Base-by-base conservation (phyloP, 768 basidiomycete genomes). In the Leccinum broughii region DNA sequence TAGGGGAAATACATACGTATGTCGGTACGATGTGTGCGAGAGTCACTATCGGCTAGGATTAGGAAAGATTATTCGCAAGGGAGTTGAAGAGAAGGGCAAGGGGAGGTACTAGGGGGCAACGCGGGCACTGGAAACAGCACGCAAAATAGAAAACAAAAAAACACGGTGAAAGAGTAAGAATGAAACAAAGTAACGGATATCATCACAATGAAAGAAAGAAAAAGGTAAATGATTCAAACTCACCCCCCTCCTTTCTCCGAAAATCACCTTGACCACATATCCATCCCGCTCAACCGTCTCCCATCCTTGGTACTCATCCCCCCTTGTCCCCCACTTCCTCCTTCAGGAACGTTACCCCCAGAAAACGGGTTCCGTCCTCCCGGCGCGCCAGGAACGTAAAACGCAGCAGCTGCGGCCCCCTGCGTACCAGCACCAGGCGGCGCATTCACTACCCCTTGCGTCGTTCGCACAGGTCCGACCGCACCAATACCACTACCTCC, bases 221-320 rank as follows among this genome's bases (percentile, higher is more conserved):
- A 39, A 44, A 44, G 41, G 41, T 44, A 7, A 44, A 44, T 44
- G 41, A 20, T 44, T 44, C 41, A 44, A 44, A 44, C 41, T 44
- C 41, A n/a, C 41, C 41, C 41, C 37, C 39, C 35, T 35, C 35
- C 39, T 39, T 39, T 44, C 41, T 20, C 41, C 41, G 6, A 44
- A 44, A 49, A 60, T 86, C 78, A 90, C 81, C 89, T 84, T 64
- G 85, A 84, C 89, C 90, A 92, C 55, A 83, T 72, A 72, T 92
- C 89, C 81, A 88, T 85, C 59, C 83, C 84, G 61, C 83, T 86
- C 60, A 82, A 75, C 70, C 87, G 80, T 71, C 87, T 77, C 39
- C 72, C 72, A 60, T 89, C 87, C 75, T 87, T 87, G 58, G 79
- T 68, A 56, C 75, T 68, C 54, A 77, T 63, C 10, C 32, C 54